Conservation (phyloP, 352 stramenopile species). For the Phytophthora boehmeriae region DNA sequence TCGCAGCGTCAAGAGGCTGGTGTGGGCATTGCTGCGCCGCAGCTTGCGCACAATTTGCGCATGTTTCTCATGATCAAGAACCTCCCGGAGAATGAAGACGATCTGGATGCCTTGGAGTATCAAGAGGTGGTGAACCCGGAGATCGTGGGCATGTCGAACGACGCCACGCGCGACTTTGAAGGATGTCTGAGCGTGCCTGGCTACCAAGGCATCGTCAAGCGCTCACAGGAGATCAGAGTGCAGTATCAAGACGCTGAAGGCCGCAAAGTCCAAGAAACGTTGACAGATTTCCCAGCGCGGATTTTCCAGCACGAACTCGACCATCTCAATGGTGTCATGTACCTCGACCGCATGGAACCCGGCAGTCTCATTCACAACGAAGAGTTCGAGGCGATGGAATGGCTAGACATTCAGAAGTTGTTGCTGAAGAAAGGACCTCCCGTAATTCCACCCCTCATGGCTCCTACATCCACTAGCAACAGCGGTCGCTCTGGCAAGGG, state of each 20-base stretch:
- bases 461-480: conserved; percentile 8
- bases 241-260: conserved; percentile 64
- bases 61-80: conserved; percentile 88
- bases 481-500: conserved; percentile 13
- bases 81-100: conserved; percentile 56
- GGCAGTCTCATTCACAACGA: conserved; percentile 84
- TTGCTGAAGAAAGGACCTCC: conserved; percentile 42
- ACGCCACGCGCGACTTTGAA: conserved; percentile 80
- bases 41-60: conserved; percentile 76
- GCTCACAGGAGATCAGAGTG: conserved; percentile 67
- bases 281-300: conserved; percentile 78
- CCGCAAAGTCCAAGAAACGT: conserved; percentile 53
- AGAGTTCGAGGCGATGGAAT: conserved; percentile 76
- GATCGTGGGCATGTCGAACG: conserved; percentile 59
- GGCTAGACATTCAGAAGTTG: conserved; percentile 63
- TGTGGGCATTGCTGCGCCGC: conserved; percentile 77
- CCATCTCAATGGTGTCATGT: conserved; percentile 80
- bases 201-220: conserved; percentile 77
- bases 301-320: conserved; percentile 88
- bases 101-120: conserved; percentile 66
- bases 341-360: conserved; percentile 72
- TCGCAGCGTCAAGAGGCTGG: conserved; percentile 64
- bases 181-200: conserved; percentile 83
- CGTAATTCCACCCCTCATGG: conserved; percentile 32
- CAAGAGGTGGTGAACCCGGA: conserved; percentile 82